Conservation (phyloP, 2,329 filamentous ascomycete species). For the Diatrype stigma region DNA sequence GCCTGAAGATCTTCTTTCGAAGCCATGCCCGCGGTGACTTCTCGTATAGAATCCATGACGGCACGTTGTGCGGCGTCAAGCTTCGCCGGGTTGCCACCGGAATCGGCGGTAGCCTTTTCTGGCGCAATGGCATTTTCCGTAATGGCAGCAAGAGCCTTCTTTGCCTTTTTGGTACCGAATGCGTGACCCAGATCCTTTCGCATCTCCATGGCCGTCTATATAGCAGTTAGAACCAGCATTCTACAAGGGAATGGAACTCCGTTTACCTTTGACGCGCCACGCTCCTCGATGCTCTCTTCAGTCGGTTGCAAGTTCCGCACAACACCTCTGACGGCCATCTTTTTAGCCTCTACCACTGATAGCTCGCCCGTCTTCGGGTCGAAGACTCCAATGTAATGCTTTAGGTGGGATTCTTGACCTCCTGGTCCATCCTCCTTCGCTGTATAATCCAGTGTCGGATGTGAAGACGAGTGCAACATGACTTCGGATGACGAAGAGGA, state of each 20-base stretch:
- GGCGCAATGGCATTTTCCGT: conserved; percentile 65
- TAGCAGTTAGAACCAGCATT: conserved; percentile 14
- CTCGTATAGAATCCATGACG: conserved; percentile 60
- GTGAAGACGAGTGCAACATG: conserved; percentile 53
- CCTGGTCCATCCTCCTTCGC: conserved; percentile 47
- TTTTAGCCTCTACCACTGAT: conserved; percentile 59
- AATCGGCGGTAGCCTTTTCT: conserved; percentile 53
- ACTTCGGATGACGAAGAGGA: conserved; percentile 41
- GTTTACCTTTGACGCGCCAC: conserved; percentile 33
- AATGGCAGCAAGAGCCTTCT: conserved; percentile 61
- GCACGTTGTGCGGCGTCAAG: conserved; percentile 53
- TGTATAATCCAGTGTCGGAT: conserved; percentile 57
- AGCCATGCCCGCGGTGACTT: conserved; percentile 61
- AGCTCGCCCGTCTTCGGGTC: conserved; percentile 57
- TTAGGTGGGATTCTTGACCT: conserved; percentile 42
- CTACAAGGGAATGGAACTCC: not conserved
- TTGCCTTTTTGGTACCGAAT: conserved; percentile 83
- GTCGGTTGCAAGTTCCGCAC: conserved; percentile 53
- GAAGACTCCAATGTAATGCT: conserved; percentile 62
- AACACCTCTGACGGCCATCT: conserved; percentile 56
- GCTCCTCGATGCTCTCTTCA: conserved; percentile 40
- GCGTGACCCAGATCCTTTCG: conserved; percentile 68
- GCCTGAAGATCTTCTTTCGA: conserved; percentile 62
- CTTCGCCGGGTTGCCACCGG: conserved; percentile 38
- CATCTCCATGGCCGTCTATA: conserved; percentile 55